phyloP scores from a whole-genome alignment of 768 basidiomycete genomes.

The Nevesoporus exiguus region DNA sequence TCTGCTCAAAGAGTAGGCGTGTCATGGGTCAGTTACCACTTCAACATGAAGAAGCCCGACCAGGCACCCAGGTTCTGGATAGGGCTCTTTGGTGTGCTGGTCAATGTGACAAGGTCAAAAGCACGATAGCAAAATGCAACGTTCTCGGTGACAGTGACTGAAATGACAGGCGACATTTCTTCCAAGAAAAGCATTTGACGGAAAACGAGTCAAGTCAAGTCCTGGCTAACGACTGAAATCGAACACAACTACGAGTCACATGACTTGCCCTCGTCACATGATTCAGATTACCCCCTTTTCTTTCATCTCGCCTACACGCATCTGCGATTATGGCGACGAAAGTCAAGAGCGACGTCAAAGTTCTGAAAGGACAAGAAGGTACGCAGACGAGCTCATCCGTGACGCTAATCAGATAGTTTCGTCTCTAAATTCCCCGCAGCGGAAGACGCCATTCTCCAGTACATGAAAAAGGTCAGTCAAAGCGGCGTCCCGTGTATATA shows the following conservation, averaged over 20 bases:
- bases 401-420: background rate
- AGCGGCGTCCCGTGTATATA: background rate
- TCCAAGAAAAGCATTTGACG: background rate
- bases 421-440: conserved; percentile 38
- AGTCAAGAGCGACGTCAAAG: conserved; percentile 50
- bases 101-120: background rate
- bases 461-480: conserved; percentile 63
- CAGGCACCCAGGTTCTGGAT: background rate
- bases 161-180: background rate
- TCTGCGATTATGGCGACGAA: conserved; percentile 40
- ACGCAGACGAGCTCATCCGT: background rate
- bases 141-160: background rate
- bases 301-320: no score
- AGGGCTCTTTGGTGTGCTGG: no score
- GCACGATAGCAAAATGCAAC: background rate
- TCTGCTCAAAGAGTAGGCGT: background rate
- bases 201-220: no score
- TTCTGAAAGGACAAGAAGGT: conserved; percentile 79
- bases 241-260: no score
- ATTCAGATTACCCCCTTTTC: no score
- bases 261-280: no score
- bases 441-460: conserved; percentile 73
- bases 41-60: background rate
- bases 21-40: background rate
- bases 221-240: no score